Percentiles rank a stretch among this genome's conserved stretches.
Conservation (phyloP, 257 asterid genomes). For the Osmanthus fragrans region DNA sequence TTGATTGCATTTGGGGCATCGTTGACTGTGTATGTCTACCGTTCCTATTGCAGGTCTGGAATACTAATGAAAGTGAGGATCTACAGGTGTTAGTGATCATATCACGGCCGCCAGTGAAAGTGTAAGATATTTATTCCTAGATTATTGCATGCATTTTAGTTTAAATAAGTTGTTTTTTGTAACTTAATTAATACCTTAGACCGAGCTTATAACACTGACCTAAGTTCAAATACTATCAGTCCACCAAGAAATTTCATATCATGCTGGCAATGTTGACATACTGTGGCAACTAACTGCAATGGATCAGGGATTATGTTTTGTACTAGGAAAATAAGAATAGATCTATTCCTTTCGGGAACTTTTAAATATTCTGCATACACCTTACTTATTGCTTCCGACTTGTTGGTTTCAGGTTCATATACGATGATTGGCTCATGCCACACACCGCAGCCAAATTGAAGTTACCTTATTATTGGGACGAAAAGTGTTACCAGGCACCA, state of each 20-base stretch:
- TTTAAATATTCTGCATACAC: not conserved
- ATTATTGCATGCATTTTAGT: not conserved
- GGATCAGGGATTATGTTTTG: not conserved
- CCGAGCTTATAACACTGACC: not conserved
- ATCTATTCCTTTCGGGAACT: not conserved
- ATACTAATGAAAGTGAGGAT: conserved; percentile 68
- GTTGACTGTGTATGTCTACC: conserved; percentile 16
- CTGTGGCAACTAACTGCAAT: not conserved
- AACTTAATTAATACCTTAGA: not conserved
- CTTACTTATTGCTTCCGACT: not conserved
- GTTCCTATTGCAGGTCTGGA: conserved; percentile 56
- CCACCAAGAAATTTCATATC: not conserved
- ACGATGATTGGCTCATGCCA: conserved; percentile 87
- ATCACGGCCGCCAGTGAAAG: conserved; percentile 91
- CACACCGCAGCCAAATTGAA: conserved; percentile 86
- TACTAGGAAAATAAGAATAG: not conserved
- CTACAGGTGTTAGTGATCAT: conserved; percentile 72
- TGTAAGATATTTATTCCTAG: conserved; percentile 44
- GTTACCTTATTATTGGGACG: conserved; percentile 84
- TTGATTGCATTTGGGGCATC: conserved; percentile 5
- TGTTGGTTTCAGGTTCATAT: conserved; percentile 67
- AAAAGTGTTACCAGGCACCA: conserved; percentile 52
- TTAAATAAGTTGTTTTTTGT: not conserved
- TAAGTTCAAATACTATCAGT: not conserved
- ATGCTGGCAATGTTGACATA: not conserved